Percentiles rank a stretch among this genome's conserved stretches.
Evolutionary conservation across 352 stramenopile species (phyloP).

Genomic region (Phytopythium sindhum): DNA sequence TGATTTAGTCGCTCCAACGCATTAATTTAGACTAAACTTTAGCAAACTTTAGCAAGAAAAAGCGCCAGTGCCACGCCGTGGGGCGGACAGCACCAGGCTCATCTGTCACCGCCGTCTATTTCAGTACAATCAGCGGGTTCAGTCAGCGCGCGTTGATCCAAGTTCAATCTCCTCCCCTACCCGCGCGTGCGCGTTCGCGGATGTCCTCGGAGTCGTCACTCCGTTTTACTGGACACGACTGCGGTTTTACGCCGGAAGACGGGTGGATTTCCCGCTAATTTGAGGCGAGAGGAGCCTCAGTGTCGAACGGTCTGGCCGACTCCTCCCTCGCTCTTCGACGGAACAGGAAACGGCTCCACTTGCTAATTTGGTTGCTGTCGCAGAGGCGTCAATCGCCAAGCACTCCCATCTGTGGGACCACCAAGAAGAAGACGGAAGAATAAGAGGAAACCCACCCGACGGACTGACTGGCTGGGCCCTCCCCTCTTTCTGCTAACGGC

Average conservation of each 20-base stretch:
- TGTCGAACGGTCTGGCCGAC: background rate
- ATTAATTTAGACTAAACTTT: background rate
- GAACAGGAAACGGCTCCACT: constrained; percentile 4
- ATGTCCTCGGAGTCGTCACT: background rate
- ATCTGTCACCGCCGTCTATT: background rate
- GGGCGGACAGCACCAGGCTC: too few relatives aligned
- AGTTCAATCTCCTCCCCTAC: background rate
- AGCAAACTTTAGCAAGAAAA: background rate
- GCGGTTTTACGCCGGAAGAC: background rate
- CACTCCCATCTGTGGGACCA: background rate
- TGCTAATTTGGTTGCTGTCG: constrained; percentile 6
- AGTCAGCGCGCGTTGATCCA: background rate
- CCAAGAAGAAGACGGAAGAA: background rate
- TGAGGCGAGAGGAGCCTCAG: background rate
- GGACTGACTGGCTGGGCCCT: background rate
- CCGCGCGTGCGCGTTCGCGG: too few relatives aligned
- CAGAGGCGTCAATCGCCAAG: background rate
- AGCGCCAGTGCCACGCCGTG: background rate
- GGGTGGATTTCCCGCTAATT: background rate
- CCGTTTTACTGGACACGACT: background rate
- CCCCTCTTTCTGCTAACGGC: too few relatives aligned
- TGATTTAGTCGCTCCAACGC: background rate
- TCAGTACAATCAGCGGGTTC: background rate
- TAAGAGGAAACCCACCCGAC: background rate
- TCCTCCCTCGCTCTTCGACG: background rate